Percentiles rank a stretch among this genome's conserved stretches.
These are phyloP conservation scores for Leccinum boreale DNA, from an alignment of 768 basidiomycete genomes.

Conservation along the genomic window DNA sequence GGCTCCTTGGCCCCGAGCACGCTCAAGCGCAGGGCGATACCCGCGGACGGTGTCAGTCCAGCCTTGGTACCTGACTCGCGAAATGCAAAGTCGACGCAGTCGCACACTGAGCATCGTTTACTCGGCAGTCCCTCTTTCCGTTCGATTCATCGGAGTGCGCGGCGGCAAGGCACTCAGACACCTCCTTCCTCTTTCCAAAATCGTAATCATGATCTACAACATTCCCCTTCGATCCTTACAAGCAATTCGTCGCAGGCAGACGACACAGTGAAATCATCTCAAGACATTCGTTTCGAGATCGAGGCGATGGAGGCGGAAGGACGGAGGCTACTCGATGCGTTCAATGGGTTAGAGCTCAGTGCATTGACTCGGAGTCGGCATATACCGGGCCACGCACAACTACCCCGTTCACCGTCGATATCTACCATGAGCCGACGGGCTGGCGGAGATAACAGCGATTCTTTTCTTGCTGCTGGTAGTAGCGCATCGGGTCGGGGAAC, in stretches of 20 bases:
- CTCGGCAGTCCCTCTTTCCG: conserved; percentile 32
- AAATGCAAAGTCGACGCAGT: conserved; percentile 43
- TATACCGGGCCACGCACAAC: conserved; percentile 14
- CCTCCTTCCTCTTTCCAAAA: conserved; percentile 58
- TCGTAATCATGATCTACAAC: conserved; percentile 35
- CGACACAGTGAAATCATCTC: conserved; percentile 54
- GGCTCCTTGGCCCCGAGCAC: conserved; percentile 31
- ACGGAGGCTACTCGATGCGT: conserved; percentile 69
- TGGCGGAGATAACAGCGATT: conserved; percentile 25
- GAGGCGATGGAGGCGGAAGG: conserved; percentile 68
- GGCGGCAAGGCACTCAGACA: conserved; percentile 39
- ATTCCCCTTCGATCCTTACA: conserved; percentile 31
- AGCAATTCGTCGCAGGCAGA: conserved; percentile 46
- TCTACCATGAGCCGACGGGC: conserved; percentile 26
- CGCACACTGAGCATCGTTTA: conserved; percentile 29
- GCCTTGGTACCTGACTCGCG: conserved; percentile 34
- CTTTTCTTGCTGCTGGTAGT: conserved; percentile 21
- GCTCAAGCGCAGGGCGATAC: conserved; percentile 44
- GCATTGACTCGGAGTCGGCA: conserved; percentile 46
- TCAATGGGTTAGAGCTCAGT: conserved; percentile 73
- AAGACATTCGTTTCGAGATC: conserved; percentile 66
- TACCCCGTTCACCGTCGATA: conserved; percentile 30
- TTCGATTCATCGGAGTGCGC: conserved; percentile 43
- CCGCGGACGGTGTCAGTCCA: conserved; percentile 31
- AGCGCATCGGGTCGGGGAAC: conserved; percentile 30